Percentiles rank a stretch among this genome's conserved stretches.
Evolutionary conservation across 306 rosid genomes (phyloP).

Genomic region (Acacia crassicarpa): DNA sequence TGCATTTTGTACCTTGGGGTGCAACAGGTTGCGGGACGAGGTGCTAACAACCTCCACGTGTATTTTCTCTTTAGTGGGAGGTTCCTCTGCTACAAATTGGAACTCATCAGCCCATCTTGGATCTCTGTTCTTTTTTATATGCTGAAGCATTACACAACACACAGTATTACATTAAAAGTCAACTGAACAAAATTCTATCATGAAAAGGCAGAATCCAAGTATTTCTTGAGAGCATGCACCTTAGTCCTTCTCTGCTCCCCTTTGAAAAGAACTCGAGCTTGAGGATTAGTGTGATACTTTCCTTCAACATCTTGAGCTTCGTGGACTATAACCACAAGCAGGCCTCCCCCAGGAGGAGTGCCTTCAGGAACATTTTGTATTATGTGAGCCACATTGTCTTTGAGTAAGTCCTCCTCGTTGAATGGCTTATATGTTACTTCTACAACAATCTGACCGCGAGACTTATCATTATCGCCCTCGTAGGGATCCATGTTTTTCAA

Average conservation of each 20-base stretch:
- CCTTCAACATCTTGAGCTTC: slow-evolving; percentile 97
- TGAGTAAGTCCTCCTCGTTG: slow-evolving; percentile 64
- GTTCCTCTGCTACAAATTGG: slow-evolving; percentile 61
- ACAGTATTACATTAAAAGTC: not conserved
- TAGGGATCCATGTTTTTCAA: slow-evolving; percentile 63
- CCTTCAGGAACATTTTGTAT: slow-evolving; percentile 69
- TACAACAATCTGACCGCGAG: slow-evolving; percentile 74
- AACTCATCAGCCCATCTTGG: slow-evolving; percentile 97
- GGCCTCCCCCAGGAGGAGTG: slow-evolving; percentile 84
- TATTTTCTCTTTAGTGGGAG: slow-evolving; percentile 74
- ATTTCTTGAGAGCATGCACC: slow-evolving; percentile 44
- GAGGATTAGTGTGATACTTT: slow-evolving; percentile 88
- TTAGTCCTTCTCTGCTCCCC: slow-evolving; percentile 90
- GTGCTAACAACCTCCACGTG: slow-evolving; percentile 82
- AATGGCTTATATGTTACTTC: slow-evolving; percentile 83
- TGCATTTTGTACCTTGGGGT: slow-evolving; percentile 66
- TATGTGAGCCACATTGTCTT: slow-evolving; percentile 50
- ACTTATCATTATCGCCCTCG: slow-evolving; percentile 68
- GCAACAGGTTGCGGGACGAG: slow-evolving; percentile 73
- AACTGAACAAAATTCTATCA: not conserved
- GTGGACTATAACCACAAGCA: slow-evolving; percentile 71
- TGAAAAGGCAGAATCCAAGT: not conserved
- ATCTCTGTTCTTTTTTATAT: slow-evolving; percentile 80
- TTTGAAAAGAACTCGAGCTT: slow-evolving; percentile 65
- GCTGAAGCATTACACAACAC: slow-evolving; percentile 40